phyloP scores from a whole-genome alignment of 257 asterid genomes.

The Solanum sejunctum region DNA sequence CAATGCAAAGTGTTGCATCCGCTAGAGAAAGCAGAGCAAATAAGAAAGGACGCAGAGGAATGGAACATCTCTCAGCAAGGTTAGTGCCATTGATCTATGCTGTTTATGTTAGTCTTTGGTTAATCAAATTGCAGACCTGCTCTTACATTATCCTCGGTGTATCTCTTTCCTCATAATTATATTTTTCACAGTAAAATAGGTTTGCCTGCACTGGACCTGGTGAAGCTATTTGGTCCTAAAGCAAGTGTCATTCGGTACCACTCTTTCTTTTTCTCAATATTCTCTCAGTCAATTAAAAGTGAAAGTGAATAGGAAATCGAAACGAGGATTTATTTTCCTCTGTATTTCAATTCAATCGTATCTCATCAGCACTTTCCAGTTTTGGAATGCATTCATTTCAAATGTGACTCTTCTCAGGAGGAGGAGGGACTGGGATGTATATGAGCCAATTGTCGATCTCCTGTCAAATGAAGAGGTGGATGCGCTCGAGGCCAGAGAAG shows the following conservation, averaged over 20 bases:
- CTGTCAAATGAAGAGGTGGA: slow-evolving; percentile 76
- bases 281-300: background rate
- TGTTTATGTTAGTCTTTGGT: background rate
- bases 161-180: background rate
- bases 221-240: slow-evolving; percentile 70
- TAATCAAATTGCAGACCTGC: background rate
- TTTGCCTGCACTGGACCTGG: slow-evolving; percentile 70
- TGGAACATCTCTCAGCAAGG: slow-evolving; percentile 66
- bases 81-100: background rate
- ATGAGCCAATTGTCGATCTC: slow-evolving; percentile 71
- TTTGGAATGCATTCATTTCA: background rate
- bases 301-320: background rate
- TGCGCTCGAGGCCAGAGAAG: slow-evolving; percentile 83
- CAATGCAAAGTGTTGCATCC: slow-evolving; percentile 85
- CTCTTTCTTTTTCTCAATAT: background rate
- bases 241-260: slow-evolving; percentile 66
- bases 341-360: background rate
- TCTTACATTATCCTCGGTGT: background rate
- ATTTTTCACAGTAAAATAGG: slow-evolving; percentile 50
- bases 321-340: background rate
- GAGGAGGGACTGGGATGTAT: slow-evolving; percentile 82
- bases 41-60: slow-evolving; percentile 74
- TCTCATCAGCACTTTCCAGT: background rate
- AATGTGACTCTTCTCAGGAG: slow-evolving; percentile 28
- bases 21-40: slow-evolving; percentile 76